These are phyloP conservation scores for Acacia crassicarpa DNA, from an alignment of 306 rosid genomes.

Conservation along the genomic window DNA sequence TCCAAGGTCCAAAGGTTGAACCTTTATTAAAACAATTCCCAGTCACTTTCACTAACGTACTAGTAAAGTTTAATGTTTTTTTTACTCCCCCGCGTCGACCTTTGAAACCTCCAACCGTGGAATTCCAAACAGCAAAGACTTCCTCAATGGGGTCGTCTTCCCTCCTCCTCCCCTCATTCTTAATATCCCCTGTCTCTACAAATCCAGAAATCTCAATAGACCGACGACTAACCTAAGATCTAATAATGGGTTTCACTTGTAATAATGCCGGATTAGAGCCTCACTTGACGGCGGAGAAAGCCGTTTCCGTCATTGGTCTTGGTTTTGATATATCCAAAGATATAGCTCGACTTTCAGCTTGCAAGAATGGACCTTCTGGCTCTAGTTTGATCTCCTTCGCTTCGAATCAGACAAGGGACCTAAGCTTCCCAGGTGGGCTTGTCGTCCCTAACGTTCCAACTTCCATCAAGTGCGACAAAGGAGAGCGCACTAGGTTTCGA, in stretches of 20 bases:
- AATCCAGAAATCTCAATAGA: not conserved
- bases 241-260: constrained; percentile 42
- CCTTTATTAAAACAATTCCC: constrained; percentile 4
- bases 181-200: not conserved
- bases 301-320: constrained; percentile 70
- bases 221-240: not conserved
- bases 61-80: not conserved
- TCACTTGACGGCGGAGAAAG: constrained; percentile 66
- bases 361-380: constrained; percentile 39
- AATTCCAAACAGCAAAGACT: not conserved
- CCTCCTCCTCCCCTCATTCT: not conserved
- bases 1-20: constrained; percentile 21
- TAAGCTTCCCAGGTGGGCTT: constrained; percentile 65
- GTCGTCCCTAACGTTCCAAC: constrained; percentile 55
- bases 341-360: constrained; percentile 41
- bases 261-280: constrained; percentile 45
- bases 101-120: not conserved
- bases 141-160: not conserved
- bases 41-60: constrained; percentile 1
- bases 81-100: constrained; percentile 10
- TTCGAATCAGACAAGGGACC: constrained; percentile 50
- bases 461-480: constrained; percentile 83
- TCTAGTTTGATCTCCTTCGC: constrained; percentile 59
- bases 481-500: constrained; percentile 75
- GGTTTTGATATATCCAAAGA: constrained; percentile 76